Evolutionary conservation across 2,329 filamentous ascomycete genomes (phyloP), one percentile per base, ranked within the genome.

Genomic region (Coniochaeta ligniaria): DNA sequence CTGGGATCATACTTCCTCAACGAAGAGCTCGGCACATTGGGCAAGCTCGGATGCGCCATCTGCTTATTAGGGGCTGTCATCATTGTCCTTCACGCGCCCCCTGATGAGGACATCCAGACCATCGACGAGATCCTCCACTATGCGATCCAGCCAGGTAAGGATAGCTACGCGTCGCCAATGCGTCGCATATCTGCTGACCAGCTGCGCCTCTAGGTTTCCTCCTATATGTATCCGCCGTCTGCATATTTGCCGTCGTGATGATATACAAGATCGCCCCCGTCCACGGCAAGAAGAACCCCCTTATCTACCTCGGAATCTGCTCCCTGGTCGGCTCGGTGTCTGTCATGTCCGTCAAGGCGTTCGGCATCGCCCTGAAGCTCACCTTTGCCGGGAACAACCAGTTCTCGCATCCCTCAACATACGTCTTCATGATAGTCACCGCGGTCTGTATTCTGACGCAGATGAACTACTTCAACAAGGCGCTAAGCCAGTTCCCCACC

Each of bases 391-490:
- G 94, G 59, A 89, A 96, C 75, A 99, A 99, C 76, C 95, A 99
- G 75, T 97, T 99, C 74, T 86, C 85, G 6, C 91, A 96, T 68
- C 91, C 96, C 2, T 96, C 92, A 57, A 99, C 96, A 62, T 99
- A 99, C 69, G 93, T 97, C 64, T 99, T 99, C 74, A 88, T 94
- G 75, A 97, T 99, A 66, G 85, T 98, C 65, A 95, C 93, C 0
- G 82, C 83, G 3, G 91, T 97, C 65, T 99, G 95, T 79, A 98
- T 99, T 71, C 75, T 99, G 66, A 97, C 93, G 9, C 95, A 99
- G 80, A 98, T 99, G 95, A 99, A 99, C 76, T 99, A 99, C 76
- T 96, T 99, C 77, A 99, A 99, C 82, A 99, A 99, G 76, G 95
- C 95, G 8, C 79, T 99, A 62, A 96, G 92, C 74, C 92, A 96